Base-by-base conservation (phyloP, 768 basidiomycete species). In the Gloeopeniophorella convolvens region DNA sequence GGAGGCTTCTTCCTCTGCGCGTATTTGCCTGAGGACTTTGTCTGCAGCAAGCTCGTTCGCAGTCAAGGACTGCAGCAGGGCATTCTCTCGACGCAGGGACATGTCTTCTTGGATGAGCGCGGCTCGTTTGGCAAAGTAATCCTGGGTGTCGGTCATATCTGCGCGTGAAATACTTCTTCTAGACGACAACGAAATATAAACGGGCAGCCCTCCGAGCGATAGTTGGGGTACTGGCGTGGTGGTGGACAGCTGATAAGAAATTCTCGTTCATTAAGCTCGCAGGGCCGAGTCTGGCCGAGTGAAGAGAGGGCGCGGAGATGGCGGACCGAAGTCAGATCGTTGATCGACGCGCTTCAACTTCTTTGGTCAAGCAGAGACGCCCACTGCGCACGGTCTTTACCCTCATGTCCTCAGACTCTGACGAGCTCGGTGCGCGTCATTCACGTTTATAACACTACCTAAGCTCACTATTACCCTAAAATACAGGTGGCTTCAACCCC, bases 31-130 rank as follows among this genome's bases (percentile, higher is more conserved):
- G 28, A 82, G 62, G 43, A 80, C 69, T 46, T 65, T 63, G 55
- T 88, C 86, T 9, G 84, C 87, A 37, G 73, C 64, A 11, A 54
- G 50, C 61, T 83, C 80, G 0, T 65, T 59, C 16, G 64, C 60
- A 2, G 74, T 56, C 34, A 53, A 31, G 31, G 28, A 27, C 5
- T 31, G 27, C 12, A 58, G 43, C 12, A 60, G 48, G 13, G 28
- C n/a, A 3, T 30, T 45, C 23, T 68, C 66, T 7, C 60, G 52
- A 12, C 65, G 63, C 1, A 55, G 59, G 20, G 58, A 56, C 20
- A 60, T 59, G 47, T 68, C 66, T 32, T 58, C 44, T 5, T 37
- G 35, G n/a, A 68, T 63, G 26, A 68, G 58, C 16, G 57, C 50
- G 18, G 58, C 41, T 31, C 66, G 60, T 11, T 41, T 43, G 5